phyloP scores from a whole-genome alignment of 495 filamentous ascomycete species.

The Lindgomyces ingoldianus region DNA sequence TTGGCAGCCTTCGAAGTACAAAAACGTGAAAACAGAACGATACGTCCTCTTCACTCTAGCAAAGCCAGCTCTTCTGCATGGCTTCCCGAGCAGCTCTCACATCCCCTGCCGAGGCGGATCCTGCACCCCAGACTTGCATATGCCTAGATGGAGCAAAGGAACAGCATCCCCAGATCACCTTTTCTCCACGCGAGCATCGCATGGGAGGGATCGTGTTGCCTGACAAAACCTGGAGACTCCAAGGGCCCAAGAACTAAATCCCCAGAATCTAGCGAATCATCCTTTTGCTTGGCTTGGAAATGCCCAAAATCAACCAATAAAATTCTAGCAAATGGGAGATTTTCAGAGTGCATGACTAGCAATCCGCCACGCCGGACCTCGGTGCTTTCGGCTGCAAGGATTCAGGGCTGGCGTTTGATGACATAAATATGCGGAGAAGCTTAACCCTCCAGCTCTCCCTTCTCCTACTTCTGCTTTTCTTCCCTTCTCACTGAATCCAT shows the following conservation, averaged over 20 bases:
- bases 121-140: neutral
- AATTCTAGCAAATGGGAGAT: neutral
- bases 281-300: neutral
- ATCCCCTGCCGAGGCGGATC: neutral
- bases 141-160: neutral
- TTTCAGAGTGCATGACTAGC: neutral
- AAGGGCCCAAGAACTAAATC: too few relatives aligned
- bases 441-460: slow-evolving; percentile 1
- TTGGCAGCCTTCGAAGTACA: too few relatives aligned
- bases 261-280: too few relatives aligned
- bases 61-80: too few relatives aligned
- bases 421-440: slow-evolving; percentile 15
- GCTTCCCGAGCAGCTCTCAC: too few relatives aligned
- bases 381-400: neutral
- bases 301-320: neutral
- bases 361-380: slow-evolving; percentile 2
- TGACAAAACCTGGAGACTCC: neutral
- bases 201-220: neutral
- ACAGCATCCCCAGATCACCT: neutral
- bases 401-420: neutral
- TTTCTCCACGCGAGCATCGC: neutral
- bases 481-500: neutral
- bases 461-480: neutral
- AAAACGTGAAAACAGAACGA: too few relatives aligned
- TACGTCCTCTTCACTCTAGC: too few relatives aligned